Base-by-base conservation (phyloP, 2,329 filamentous ascomycete genomes). In the Fusarium denticulatum region DNA sequence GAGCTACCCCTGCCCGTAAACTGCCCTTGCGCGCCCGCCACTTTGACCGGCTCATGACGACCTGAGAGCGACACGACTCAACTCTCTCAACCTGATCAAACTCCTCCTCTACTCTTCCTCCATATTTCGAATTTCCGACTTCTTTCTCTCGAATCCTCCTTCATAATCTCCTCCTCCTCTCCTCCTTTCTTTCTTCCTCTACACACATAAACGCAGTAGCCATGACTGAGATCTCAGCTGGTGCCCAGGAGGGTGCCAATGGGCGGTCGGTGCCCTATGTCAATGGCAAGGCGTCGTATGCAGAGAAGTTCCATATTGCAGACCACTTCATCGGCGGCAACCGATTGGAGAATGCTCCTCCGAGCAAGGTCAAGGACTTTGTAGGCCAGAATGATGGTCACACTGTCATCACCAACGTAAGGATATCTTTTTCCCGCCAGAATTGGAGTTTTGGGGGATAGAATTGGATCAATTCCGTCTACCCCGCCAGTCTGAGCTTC, bases 241-340 rank as follows among this genome's bases (percentile, higher is more conserved):
- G 81, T 76, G 78, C 82, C 76, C 75, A 76, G 65, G 83, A 83
- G 73, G 82, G 83, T 79, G 78, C 79, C 75, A 86, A 83, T 75
- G 85, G 85, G 80, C 83, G 85, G 78, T 85, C 85, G 55, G 87
- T 89, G 59, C 87, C 88, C 59, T 80, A 86, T 58, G 76, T 82
- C 75, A 91, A 91, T 77, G 88, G 88, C 84, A 86, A 87, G 75
- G 83, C 88, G 80, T 91, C 92, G 63, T 95, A 93, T 82, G 90
- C 94, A 75, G 92, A 94, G 77, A 94, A 93, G 85, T 91, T 94
- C 87, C 91, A 93, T 76, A 84, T 99, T 72, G 91, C 95, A 72
- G 88, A 94, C 84, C 96, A 99, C 87, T 99, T 98, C 85, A 97
- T 98, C 83, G 96, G 96, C 79, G 96, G 96, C 74, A 98, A 97